Conservation (phyloP, 2,329 filamentous ascomycete species). For the Fusarium abutilonis region DNA sequence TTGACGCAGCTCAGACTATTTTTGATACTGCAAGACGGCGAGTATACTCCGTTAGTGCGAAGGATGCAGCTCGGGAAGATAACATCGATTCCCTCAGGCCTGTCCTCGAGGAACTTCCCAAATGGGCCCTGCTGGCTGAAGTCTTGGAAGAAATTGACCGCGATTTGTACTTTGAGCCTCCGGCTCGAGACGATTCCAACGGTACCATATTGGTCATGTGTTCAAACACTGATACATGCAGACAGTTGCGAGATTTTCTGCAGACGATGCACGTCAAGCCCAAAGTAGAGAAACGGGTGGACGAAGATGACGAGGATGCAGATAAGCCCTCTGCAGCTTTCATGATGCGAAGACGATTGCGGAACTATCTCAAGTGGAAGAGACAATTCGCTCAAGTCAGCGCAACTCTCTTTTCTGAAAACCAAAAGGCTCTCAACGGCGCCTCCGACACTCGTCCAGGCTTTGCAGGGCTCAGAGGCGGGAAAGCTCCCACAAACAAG, state of each 20-base stretch:
- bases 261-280: slow-evolving; percentile 86
- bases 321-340: slow-evolving; percentile 78
- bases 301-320: slow-evolving; percentile 59
- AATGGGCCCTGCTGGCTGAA: slow-evolving; percentile 90
- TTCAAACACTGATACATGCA: slow-evolving; percentile 83
- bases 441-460: slow-evolving; percentile 66
- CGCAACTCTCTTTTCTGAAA: slow-evolving; percentile 79
- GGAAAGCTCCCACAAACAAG: slow-evolving; percentile 80
- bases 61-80: slow-evolving; percentile 58
- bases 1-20: slow-evolving; percentile 93
- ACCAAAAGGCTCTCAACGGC: slow-evolving; percentile 78
- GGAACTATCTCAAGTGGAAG: slow-evolving; percentile 92
- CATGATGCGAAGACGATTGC: slow-evolving; percentile 89
- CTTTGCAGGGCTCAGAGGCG: slow-evolving; percentile 62
- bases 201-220: slow-evolving; percentile 98
- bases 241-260: slow-evolving; percentile 89
- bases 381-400: slow-evolving; percentile 87
- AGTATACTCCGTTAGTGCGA: slow-evolving; percentile 80
- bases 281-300: slow-evolving; percentile 57
- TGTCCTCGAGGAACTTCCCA: slow-evolving; percentile 92
- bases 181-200: slow-evolving; percentile 81
- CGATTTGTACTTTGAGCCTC: slow-evolving; percentile 85
- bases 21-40: slow-evolving; percentile 89
- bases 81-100: slow-evolving; percentile 73
- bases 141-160: slow-evolving; percentile 93